Conservation (phyloP, 108 stramenopile species). For the Skeletonema potamos region DNA sequence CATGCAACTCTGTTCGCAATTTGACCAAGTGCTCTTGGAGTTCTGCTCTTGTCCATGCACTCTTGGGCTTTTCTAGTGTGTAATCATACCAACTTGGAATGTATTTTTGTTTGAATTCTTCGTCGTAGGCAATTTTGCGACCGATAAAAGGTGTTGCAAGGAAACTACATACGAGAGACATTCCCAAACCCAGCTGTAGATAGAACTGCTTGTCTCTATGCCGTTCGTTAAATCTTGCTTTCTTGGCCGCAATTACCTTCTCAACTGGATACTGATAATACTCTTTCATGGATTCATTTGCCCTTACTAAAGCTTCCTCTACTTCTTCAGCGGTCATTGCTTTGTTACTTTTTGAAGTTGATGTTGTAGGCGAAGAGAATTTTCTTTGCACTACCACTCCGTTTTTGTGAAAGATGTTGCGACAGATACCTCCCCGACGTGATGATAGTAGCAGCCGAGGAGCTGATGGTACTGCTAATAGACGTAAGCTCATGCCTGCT, state of each 20-base stretch:
- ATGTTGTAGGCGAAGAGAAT: constrained; percentile 1
- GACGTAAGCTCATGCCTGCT: neutral
- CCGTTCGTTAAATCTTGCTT: constrained; percentile 27
- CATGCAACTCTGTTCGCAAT: constrained; percentile 50
- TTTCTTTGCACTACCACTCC: neutral
- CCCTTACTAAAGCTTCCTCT: constrained; percentile 51
- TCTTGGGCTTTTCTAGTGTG: constrained; percentile 66
- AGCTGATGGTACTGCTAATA: neutral
- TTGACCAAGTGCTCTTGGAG: constrained; percentile 71
- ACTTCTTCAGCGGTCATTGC: constrained; percentile 45
- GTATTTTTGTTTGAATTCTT: constrained; percentile 72
- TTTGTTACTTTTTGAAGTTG: constrained; percentile 2
- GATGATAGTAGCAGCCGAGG: neutral
- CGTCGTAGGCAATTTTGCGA: constrained; percentile 76
- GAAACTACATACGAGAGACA: constrained; percentile 60
- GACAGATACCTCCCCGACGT: neutral
- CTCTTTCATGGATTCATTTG: constrained; percentile 66
- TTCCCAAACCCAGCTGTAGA: constrained; percentile 57
- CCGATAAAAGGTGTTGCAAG: constrained; percentile 73
- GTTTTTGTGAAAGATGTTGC: neutral
- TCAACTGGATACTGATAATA: constrained; percentile 65
- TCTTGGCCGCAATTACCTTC: constrained; percentile 57
- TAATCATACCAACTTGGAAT: constrained; percentile 84
- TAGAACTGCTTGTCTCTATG: constrained; percentile 42
- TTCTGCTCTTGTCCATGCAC: constrained; percentile 75